These are phyloP conservation scores for Phlyctochytrium arcticum DNA, from an alignment of 192 early-diverging fungal genomes.

Conservation along the genomic window DNA sequence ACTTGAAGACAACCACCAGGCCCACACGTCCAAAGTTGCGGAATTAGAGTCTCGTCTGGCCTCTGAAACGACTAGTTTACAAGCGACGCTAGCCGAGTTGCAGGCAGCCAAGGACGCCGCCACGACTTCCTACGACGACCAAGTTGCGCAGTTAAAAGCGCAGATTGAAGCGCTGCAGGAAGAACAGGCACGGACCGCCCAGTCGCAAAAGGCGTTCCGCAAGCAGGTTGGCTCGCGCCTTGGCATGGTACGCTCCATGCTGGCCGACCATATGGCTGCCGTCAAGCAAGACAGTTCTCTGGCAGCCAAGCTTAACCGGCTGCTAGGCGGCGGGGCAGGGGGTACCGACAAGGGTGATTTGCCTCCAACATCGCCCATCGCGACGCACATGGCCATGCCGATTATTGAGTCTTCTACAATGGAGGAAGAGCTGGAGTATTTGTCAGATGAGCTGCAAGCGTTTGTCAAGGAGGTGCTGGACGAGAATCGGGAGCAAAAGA, in stretches of 20 bases:
- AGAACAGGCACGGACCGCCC: neutral
- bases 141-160: neutral
- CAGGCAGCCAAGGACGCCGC: neutral
- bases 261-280: constrained; percentile 9
- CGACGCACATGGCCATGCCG: neutral
- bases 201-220: neutral
- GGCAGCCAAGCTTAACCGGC: constrained; percentile 2
- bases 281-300: neutral
- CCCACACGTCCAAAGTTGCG: neutral
- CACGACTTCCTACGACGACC: neutral
- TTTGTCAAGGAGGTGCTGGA: constrained; percentile 21
- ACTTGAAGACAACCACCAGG: neutral
- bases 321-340: neutral
- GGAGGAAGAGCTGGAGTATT: constrained; percentile 17
- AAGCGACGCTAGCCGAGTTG: neutral
- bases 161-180: constrained; percentile 6
- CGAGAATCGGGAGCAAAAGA: constrained; percentile 18
- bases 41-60: neutral
- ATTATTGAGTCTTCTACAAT: neutral
- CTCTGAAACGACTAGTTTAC: constrained; percentile 3
- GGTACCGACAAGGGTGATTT: neutral
- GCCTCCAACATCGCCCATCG: neutral
- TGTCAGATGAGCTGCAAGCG: constrained; percentile 13
- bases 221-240: neutral
- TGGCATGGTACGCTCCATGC: constrained; percentile 5